These are phyloP conservation scores for Plectosphaerella plurivora DNA, from an alignment of 2,329 filamentous ascomycete genomes.

Conservation along the genomic window DNA sequence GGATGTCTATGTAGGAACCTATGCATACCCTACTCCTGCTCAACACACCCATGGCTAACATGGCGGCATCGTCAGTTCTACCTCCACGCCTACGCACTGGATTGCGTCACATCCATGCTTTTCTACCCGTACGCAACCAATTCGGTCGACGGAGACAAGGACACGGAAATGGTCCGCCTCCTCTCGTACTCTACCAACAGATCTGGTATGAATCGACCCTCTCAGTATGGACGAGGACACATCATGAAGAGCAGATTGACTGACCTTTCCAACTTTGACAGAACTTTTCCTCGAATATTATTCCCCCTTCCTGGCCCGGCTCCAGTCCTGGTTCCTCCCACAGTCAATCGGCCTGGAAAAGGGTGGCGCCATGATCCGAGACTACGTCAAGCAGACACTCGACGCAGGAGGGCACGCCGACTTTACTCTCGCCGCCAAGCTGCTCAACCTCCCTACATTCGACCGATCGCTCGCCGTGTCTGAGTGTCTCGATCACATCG, in stretches of 20 bases:
- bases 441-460: background rate
- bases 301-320: background rate
- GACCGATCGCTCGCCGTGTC: background rate
- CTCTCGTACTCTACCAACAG: background rate
- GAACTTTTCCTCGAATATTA: background rate
- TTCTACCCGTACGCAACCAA: background rate
- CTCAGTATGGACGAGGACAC: too few species aligned
- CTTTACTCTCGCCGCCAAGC: background rate
- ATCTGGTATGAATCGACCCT: too few species aligned
- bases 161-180: background rate
- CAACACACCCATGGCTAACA: background rate
- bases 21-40: background rate
- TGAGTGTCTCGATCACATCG: conserved; percentile 17
- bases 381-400: background rate
- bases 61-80: background rate
- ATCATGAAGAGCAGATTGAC: too few species aligned
- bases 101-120: background rate
- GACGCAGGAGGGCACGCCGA: background rate
- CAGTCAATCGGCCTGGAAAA: background rate
- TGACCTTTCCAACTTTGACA: too few species aligned
- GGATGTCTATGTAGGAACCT: background rate
- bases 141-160: background rate
- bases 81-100: background rate
- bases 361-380: background rate
- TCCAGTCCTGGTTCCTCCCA: background rate